Evolutionary conservation across 2,329 filamentous ascomycete genomes (phyloP).

Genomic region (Fusarium sp.): DNA sequence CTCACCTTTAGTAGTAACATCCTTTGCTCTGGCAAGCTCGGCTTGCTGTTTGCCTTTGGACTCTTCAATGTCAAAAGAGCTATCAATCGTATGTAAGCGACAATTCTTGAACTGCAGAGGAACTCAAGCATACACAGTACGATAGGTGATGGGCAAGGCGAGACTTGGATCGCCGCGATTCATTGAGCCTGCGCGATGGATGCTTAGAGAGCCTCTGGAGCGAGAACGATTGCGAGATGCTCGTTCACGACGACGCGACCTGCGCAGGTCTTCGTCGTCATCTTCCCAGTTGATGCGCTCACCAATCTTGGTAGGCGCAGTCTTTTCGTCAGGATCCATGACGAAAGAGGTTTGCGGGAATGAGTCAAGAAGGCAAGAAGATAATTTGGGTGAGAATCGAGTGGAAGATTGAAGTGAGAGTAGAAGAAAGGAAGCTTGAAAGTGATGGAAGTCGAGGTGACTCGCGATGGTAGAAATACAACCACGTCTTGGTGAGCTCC

Average conservation of each 20-base stretch:
- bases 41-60: slow-evolving; percentile 20
- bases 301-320: background rate
- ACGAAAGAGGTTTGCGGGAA: background rate
- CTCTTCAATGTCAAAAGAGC: slow-evolving; percentile 18
- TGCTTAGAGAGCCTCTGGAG: slow-evolving; percentile 11
- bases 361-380: too few species aligned
- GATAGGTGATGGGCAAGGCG: slow-evolving; percentile 11
- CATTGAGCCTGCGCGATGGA: background rate
- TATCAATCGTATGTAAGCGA: background rate
- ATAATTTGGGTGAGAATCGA: too few species aligned
- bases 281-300: slow-evolving; percentile 19
- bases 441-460: too few species aligned
- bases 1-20: slow-evolving; percentile 6
- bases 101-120: accelerated
- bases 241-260: slow-evolving; percentile 7
- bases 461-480: too few species aligned
- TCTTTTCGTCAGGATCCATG: slow-evolving; percentile 19
- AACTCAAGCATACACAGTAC: background rate
- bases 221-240: background rate
- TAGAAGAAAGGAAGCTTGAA: too few species aligned
- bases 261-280: slow-evolving; percentile 1
- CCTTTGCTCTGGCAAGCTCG: slow-evolving; percentile 1
- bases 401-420: too few species aligned
- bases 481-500: too few species aligned
- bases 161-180: slow-evolving; percentile 11